Percentiles rank a stretch among this genome's conserved stretches.
Evolutionary conservation across 2,329 filamentous ascomycete species (phyloP).

Genomic region (Ophiognomonia clavigignenti-juglandacearum): DNA sequence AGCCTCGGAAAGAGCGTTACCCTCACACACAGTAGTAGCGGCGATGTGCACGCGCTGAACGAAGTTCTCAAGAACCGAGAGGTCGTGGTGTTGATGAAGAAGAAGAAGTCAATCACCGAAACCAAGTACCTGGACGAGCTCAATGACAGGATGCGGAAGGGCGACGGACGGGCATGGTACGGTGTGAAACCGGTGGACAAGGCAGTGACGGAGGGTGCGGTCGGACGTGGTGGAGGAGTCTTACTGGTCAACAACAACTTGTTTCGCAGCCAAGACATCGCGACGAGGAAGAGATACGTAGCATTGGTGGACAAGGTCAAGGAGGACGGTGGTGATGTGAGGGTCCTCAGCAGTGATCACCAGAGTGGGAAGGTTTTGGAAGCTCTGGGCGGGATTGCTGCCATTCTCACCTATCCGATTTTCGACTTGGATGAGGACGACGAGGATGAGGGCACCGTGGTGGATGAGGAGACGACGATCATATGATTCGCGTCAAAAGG

Average conservation of each 20-base stretch:
- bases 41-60: constrained; percentile 80
- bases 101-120: constrained; percentile 85
- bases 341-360: constrained; percentile 88
- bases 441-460: constrained; percentile 32
- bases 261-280: constrained; percentile 78
- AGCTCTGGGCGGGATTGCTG: constrained; percentile 80
- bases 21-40: constrained; percentile 79
- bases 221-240: constrained; percentile 79
- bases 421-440: constrained; percentile 72
- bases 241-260: constrained; percentile 82
- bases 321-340: constrained; percentile 78
- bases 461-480: constrained; percentile 20
- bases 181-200: constrained; percentile 76
- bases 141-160: constrained; percentile 68
- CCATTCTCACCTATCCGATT: constrained; percentile 85
- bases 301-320: constrained; percentile 82
- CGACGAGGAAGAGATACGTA: constrained; percentile 75
- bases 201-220: constrained; percentile 81
- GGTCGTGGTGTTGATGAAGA: constrained; percentile 70
- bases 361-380: constrained; percentile 86
- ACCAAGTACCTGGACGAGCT: constrained; percentile 82
- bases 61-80: constrained; percentile 81
- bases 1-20: constrained; percentile 57
- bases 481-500: constrained; percentile 19
- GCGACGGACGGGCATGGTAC: constrained; percentile 89